Percentiles rank a stretch among this genome's conserved stretches.
Conservation (phyloP, 2,329 filamentous ascomycete genomes). For the Alternaria viburni region DNA sequence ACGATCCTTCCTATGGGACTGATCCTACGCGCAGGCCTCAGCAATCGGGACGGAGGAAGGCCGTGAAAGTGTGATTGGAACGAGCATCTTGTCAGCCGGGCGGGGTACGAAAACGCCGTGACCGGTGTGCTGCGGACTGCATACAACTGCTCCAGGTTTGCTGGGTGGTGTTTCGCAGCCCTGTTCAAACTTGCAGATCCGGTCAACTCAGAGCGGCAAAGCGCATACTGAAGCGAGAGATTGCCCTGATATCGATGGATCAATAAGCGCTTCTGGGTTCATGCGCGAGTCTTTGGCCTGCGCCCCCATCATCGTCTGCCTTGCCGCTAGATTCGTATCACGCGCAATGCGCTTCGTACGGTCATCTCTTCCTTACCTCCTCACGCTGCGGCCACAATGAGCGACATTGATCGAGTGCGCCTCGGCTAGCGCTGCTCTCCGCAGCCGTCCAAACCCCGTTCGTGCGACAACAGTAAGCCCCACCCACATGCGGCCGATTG, state of each 20-base stretch:
- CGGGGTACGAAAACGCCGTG: background rate
- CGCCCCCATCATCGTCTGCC: background rate
- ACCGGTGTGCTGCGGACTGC: background rate
- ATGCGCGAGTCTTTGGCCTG: background rate
- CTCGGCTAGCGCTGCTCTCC: background rate
- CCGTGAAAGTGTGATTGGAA: background rate
- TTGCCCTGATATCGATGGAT: background rate
- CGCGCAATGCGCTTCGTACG: background rate
- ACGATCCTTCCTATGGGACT: background rate
- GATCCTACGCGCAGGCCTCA: background rate
- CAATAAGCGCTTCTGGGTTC: background rate
- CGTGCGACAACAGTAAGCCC: background rate
- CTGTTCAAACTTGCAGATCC: background rate
- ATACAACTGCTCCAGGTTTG: background rate
- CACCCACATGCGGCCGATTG: background rate
- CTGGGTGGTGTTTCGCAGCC: background rate
- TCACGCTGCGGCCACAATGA: background rate
- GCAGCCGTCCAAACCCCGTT: background rate
- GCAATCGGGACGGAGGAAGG: background rate
- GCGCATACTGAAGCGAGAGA: background rate
- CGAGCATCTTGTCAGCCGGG: background rate
- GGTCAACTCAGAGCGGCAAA: background rate
- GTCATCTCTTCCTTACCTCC: background rate
- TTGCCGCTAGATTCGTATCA: background rate
- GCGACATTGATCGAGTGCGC: background rate